Evolutionary conservation across 2,329 filamentous ascomycete genomes (phyloP).

Genomic region (Venturia oleaginea): DNA sequence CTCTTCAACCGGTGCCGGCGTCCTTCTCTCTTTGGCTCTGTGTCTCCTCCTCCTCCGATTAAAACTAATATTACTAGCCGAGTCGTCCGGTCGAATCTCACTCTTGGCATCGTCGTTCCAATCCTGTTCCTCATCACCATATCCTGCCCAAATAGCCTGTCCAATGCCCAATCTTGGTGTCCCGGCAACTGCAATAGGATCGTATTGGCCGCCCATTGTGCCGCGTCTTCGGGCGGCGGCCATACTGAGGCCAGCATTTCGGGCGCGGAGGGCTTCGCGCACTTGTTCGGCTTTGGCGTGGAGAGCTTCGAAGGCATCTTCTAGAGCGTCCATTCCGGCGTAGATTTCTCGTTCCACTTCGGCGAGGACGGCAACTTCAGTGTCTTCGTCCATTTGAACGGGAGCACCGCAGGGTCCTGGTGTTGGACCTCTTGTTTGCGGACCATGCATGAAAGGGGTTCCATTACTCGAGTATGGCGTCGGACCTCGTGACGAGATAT

Average conservation of each 20-base stretch:
- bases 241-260: constrained; percentile 67
- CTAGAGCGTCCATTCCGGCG: constrained; percentile 83
- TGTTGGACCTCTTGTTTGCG: constrained; percentile 25
- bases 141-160: constrained; percentile 17
- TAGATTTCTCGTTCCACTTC: constrained; percentile 93
- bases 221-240: constrained; percentile 49
- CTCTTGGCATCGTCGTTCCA: constrained; percentile 33
- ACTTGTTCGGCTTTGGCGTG: constrained; percentile 77
- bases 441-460: constrained; percentile 17
- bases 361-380: constrained; percentile 79
- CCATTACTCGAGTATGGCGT: constrained; percentile 33
- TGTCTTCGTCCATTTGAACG: constrained; percentile 88
- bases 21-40: constrained; percentile 51
- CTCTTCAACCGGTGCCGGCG: constrained; percentile 64
- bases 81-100: constrained; percentile 65
- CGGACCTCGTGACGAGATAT: constrained; percentile 33
- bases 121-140: constrained; percentile 24
- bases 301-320: constrained; percentile 89
- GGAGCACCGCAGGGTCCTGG: constrained; percentile 46
- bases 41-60: constrained; percentile 53
- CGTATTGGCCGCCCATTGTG: constrained; percentile 31
- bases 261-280: constrained; percentile 68
- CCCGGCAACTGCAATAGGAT: constrained; percentile 29
- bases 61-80: constrained; percentile 70
- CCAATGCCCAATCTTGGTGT: constrained; percentile 6